Conservation (phyloP, 2,329 filamentous ascomycete genomes). For the Phaeosphaeriaceae sp. region DNA sequence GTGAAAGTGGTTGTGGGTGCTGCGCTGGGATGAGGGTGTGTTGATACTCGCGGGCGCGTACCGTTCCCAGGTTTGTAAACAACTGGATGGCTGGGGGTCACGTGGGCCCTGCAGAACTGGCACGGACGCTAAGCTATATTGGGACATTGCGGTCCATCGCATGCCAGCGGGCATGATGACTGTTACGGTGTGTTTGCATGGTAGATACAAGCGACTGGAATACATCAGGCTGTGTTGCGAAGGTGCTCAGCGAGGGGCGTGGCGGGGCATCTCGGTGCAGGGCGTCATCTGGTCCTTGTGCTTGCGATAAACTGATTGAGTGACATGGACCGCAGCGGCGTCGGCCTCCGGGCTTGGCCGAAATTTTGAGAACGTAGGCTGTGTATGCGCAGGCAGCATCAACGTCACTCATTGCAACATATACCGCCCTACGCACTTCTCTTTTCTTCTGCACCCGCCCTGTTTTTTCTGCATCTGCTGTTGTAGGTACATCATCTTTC, state of each 20-base stretch:
- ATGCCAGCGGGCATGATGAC: neutral
- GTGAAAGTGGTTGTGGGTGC: slow-evolving; percentile 2
- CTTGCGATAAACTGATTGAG: slow-evolving; percentile 15
- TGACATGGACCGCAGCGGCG: slow-evolving; percentile 18
- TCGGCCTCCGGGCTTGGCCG: slow-evolving; percentile 35
- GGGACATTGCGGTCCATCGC: slow-evolving; percentile 2
- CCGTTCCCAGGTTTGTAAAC: slow-evolving; percentile 30
- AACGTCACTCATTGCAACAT: slow-evolving; percentile 32
- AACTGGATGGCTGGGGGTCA: slow-evolving; percentile 28
- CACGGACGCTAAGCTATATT: slow-evolving; percentile 8
- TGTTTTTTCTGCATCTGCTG: slow-evolving; percentile 1
- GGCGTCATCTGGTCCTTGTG: slow-evolving; percentile 25
- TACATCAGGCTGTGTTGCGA: neutral
- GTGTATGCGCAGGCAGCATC: slow-evolving; percentile 16
- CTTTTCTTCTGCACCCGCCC: slow-evolving; percentile 7
- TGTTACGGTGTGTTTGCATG: neutral
- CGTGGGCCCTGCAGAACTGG: slow-evolving; percentile 11
- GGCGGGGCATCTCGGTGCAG: slow-evolving; percentile 1
- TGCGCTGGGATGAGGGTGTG: slow-evolving; percentile 24
- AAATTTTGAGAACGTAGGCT: slow-evolving; percentile 30
- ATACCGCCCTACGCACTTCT: slow-evolving; percentile 6
- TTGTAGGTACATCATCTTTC: neutral
- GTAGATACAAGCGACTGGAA: neutral
- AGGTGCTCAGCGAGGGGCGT: neutral
- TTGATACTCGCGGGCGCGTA: slow-evolving; percentile 28